These are phyloP conservation scores for Dothideomycetes sp. DNA, from an alignment of 2,329 filamentous ascomycete genomes.

Conservation along the genomic window DNA sequence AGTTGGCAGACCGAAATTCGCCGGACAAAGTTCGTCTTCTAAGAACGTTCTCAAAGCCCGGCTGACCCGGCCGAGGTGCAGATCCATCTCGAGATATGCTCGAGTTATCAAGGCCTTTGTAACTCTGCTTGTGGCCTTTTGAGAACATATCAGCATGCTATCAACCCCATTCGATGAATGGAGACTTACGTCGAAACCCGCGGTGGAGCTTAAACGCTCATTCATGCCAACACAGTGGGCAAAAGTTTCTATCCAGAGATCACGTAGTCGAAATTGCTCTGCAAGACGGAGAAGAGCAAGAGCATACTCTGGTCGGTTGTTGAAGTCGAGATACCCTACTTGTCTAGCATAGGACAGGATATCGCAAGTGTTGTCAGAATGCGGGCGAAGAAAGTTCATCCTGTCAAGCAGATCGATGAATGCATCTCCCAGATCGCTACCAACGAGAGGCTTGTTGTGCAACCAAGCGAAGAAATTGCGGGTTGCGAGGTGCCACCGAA, in stretches of 20 bases:
- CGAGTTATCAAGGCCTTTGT: slow-evolving; percentile 56
- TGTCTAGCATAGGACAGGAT: slow-evolving; percentile 55
- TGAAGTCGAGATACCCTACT: slow-evolving; percentile 59
- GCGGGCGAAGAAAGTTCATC: slow-evolving; percentile 28
- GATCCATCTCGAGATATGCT: slow-evolving; percentile 54
- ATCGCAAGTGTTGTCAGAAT: slow-evolving; percentile 45
- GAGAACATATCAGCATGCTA: background rate
- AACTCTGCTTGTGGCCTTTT: slow-evolving; percentile 30
- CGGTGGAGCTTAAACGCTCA: slow-evolving; percentile 37
- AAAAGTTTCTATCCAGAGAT: slow-evolving; percentile 65
- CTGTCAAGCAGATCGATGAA: slow-evolving; percentile 54
- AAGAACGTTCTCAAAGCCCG: slow-evolving; percentile 55
- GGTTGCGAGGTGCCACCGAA: slow-evolving; percentile 55
- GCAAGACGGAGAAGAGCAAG: slow-evolving; percentile 57
- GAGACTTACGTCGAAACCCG: background rate
- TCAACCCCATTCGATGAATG: no score
- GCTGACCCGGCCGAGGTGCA: slow-evolving; percentile 47
- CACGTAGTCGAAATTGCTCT: slow-evolving; percentile 51
- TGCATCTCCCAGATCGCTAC: slow-evolving; percentile 51
- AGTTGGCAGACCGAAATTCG: slow-evolving; percentile 52
- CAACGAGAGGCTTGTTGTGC: slow-evolving; percentile 54
- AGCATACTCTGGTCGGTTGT: slow-evolving; percentile 55
- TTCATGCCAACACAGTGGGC: slow-evolving; percentile 71
- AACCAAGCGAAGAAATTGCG: slow-evolving; percentile 69
- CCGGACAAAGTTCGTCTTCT: slow-evolving; percentile 56